A percentile compares a stretch with the other conserved stretches of the same genome.
Conservation (phyloP, 768 basidiomycete genomes). For the Kwoniella sp. region DNA sequence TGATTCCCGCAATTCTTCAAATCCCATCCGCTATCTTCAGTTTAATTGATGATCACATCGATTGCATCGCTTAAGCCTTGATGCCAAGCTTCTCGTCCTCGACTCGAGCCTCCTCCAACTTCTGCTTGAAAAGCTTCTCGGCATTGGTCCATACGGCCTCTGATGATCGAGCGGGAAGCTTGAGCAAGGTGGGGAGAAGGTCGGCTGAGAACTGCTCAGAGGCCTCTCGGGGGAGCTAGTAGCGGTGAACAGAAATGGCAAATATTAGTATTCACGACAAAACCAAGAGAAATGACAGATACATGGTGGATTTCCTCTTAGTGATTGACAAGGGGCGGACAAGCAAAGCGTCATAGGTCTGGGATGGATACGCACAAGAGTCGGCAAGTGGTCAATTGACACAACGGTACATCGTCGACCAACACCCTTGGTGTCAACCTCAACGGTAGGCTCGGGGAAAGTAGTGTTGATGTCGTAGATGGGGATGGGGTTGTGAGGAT, state of each 20-base stretch:
- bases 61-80: slow-evolving; percentile 20
- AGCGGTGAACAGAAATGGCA: background rate
- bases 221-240: slow-evolving; percentile 80
- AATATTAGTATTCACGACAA: background rate
- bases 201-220: slow-evolving; percentile 93
- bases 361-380: slow-evolving; percentile 64
- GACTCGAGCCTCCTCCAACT: slow-evolving; percentile 62
- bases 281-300: too few species aligned
- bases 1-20: background rate
- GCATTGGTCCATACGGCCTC: slow-evolving; percentile 87
- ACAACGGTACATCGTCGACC: slow-evolving; percentile 77
- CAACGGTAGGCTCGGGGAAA: slow-evolving; percentile 85
- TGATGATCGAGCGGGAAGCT: slow-evolving; percentile 68
- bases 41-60: background rate
- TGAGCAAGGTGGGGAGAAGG: slow-evolving; percentile 77
- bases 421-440: slow-evolving; percentile 74
- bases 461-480: slow-evolving; percentile 93
- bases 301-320: too few species aligned
- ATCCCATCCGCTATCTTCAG: too few species aligned
- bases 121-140: slow-evolving; percentile 75
- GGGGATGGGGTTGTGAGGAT: slow-evolving; percentile 96
- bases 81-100: slow-evolving; percentile 50
- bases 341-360: too few species aligned
- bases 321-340: too few species aligned
- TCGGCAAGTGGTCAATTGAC: slow-evolving; percentile 96